Evolutionary conservation across 1,284 basidiomycete species (phyloP).

Genomic region (Moniliella sp.): DNA sequence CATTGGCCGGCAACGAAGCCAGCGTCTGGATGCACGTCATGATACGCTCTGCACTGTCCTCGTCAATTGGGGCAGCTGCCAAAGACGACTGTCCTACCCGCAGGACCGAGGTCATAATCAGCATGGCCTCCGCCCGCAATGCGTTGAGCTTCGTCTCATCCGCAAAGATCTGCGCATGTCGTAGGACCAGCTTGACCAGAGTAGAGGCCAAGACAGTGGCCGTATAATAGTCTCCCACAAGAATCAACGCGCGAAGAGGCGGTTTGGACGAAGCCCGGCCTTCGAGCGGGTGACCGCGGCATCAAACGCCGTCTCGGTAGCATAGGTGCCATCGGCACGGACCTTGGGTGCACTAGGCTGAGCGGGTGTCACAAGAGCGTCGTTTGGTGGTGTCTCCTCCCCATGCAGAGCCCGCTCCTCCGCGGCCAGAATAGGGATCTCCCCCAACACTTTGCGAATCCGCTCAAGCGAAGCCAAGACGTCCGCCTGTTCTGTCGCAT

Average conservation of each 20-base stretch:
- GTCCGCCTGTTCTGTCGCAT: constrained; percentile 35
- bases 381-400: constrained; percentile 4
- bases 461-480: constrained; percentile 46
- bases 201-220: constrained; percentile 69
- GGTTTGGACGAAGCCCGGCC: constrained; percentile 58
- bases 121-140: constrained; percentile 78
- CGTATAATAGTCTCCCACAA: constrained; percentile 93
- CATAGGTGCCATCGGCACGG: constrained; percentile 88
- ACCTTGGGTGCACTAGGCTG: constrained; percentile 43
- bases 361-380: constrained; percentile 7
- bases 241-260: constrained; percentile 68
- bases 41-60: constrained; percentile 88
- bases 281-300: constrained; percentile 45
- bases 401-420: constrained; percentile 34
- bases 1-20: constrained; percentile 35
- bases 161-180: constrained; percentile 46
- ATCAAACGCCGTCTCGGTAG: constrained; percentile 75
- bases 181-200: constrained; percentile 71
- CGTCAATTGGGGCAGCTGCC: constrained; percentile 76
- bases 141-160: constrained; percentile 42
- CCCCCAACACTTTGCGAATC: constrained; percentile 68
- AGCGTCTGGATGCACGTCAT: constrained; percentile 87
- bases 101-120: constrained; percentile 91
- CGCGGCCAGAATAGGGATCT: constrained; percentile 73
- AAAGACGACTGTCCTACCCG: constrained; percentile 93